Base-by-base conservation (phyloP, 2,329 filamentous ascomycete genomes). In the Coniochaeta sp. region DNA sequence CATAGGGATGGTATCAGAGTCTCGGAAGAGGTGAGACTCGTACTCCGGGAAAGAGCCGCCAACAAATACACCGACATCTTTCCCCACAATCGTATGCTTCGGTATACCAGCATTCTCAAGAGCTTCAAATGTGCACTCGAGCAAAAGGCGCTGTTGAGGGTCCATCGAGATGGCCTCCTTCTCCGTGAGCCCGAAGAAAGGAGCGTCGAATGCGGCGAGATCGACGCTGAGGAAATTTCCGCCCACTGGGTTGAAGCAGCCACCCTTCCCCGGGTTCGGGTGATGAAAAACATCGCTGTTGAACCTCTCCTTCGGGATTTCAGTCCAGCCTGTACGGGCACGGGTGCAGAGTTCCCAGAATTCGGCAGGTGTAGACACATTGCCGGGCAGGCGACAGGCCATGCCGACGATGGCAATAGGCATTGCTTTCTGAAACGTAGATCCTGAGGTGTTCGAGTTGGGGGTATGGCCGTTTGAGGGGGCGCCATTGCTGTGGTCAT, bases 101-200 rank as follows among this genome's bases (percentile, higher is more conserved):
- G 79, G 74, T 19, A 81, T 72, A 9, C 80, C 81, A 1, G 79
- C 80, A 60, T 77, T 81, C 64, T 84, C 81, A 11, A 84, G 70
- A 0, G 80, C 79, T 66, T 84, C 81, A 61, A 80, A 84, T 0
- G 79, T 77, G 61, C 78, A 81, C 66, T 84, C 81, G 1, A 83
- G 72, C 8, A 82, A 71, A 22, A 81, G 70, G 1, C 81, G 74
- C 61, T 83, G 80, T 62, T 83, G 81, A 0, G 81, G 81, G 57
- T 84, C 81, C 77, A 83, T 80, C 0, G 79, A 77, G 56, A 72
- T 72, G 31, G 77, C 80, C 67, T 82, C 79, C 62, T 79, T 77
- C 62, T 77, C 73, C 0, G 79, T 80, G n/a, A 82, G 69, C 52
- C 76, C 76, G 66, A 83, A 83, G 65, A 83, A 83, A 0, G 78